Evolutionary conservation across 306 rosid species (phyloP).

Genomic region (Lotus japonicus): DNA sequence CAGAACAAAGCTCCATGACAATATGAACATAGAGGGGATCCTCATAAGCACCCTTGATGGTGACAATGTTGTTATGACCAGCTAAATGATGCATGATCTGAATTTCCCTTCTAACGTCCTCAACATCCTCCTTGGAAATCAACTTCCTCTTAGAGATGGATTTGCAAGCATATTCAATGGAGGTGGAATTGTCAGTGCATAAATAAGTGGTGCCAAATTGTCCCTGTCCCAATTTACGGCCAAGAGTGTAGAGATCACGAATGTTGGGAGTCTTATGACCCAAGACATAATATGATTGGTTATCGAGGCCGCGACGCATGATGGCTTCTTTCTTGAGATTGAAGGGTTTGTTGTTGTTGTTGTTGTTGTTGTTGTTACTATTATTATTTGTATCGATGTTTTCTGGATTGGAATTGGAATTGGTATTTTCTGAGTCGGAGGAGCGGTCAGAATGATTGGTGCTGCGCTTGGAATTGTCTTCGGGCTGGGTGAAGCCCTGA

Average conservation of each 20-base stretch:
- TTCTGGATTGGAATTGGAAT: neutral
- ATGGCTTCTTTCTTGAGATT: slow-evolving; percentile 37
- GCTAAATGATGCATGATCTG: slow-evolving; percentile 98
- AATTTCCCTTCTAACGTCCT: slow-evolving; percentile 89
- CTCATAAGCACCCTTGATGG: slow-evolving; percentile 93
- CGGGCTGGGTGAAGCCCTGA: slow-evolving; percentile 65
- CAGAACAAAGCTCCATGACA: slow-evolving; percentile 93
- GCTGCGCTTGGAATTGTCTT: slow-evolving; percentile 43
- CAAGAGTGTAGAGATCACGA: slow-evolving; percentile 77
- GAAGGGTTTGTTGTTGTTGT: slow-evolving; percentile 12
- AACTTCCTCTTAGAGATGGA: slow-evolving; percentile 90
- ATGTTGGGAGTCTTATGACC: slow-evolving; percentile 84
- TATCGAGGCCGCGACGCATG: slow-evolving; percentile 67
- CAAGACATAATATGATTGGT: slow-evolving; percentile 74
- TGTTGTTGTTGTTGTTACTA: neutral
- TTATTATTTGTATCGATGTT: neutral
- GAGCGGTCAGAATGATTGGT: slow-evolving; percentile 34
- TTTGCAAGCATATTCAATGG: slow-evolving; percentile 73
- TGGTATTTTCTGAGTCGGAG: slow-evolving; percentile 44
- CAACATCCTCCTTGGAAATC: slow-evolving; percentile 84
- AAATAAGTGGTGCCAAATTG: slow-evolving; percentile 86
- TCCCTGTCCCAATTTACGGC: slow-evolving; percentile 86
- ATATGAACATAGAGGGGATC: slow-evolving; percentile 84
- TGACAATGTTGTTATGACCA: slow-evolving; percentile 86
- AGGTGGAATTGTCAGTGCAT: slow-evolving; percentile 58